These are phyloP conservation scores for Cenococcum geophilum DNA, from an alignment of 495 filamentous ascomycete genomes.

Conservation along the genomic window DNA sequence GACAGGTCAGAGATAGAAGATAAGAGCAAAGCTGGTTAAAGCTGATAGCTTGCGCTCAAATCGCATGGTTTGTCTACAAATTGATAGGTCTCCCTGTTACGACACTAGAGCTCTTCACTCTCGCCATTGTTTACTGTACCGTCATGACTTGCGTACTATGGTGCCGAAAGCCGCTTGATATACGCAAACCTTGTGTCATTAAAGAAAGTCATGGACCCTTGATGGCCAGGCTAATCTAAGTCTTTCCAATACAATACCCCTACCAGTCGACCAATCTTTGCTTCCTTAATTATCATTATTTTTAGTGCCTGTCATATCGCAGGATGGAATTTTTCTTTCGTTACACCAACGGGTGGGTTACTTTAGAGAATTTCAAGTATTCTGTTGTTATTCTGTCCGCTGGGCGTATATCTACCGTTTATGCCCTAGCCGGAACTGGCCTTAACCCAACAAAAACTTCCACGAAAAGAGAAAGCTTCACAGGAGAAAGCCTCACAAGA, in stretches of 20 bases:
- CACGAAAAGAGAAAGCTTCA: too few relatives aligned
- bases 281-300: background rate
- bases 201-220: too few relatives aligned
- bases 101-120: slow-evolving; percentile 12
- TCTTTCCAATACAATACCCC: too few relatives aligned
- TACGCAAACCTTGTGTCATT: background rate
- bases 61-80: slow-evolving; percentile 1
- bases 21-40: slow-evolving; percentile 12
- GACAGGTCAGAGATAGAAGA: slow-evolving; percentile 8
- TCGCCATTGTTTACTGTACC: slow-evolving; percentile 9
- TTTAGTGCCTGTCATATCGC: background rate
- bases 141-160: background rate
- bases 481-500: too few relatives aligned
- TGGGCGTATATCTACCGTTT: too few relatives aligned
- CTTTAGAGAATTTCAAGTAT: background rate
- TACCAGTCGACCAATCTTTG: background rate
- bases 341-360: background rate
- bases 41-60: slow-evolving; percentile 3
- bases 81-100: slow-evolving; percentile 7
- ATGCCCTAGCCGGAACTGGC: too few relatives aligned
- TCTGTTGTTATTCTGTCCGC: background rate
- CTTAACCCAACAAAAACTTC: too few relatives aligned
- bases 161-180: slow-evolving; percentile 10
- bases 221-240: background rate
- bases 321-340: background rate